Base-by-base conservation (phyloP, 169 alveolate genomes). In the Cardiosporidium cionae region DNA sequence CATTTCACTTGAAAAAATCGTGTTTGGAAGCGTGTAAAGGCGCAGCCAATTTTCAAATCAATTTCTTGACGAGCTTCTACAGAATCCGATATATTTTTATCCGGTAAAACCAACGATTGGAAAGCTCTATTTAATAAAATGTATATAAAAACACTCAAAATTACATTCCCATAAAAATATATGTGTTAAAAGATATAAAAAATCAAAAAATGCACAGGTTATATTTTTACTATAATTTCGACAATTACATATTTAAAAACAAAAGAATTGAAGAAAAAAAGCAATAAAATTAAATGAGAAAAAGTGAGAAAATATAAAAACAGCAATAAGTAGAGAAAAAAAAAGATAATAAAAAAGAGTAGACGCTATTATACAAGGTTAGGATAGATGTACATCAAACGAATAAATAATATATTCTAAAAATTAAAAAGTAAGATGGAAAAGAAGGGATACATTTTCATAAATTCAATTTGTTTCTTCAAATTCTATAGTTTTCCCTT, bases 31-130 rank as follows among this genome's bases (percentile, higher is more conserved):
- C 85, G 89, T 28, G 85, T 87, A 81, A 82, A 86, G 28, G 91
- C 85, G 54, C 80, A 70, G 70, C 96, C 96, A 28, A 89, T 79
- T 74, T 97, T 94, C 70, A 97, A 81, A 76, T 97, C 99, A n/a
- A 97, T 84, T 66, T 94, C 97, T 84, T 96, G 96, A 54, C 99
- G 88, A 5, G 97, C 98, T 80, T 97, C 99, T 28, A 97, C 99
- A 16, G 98, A 92, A 72, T 88, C 82, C 31, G 98, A 89, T 75
- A 93, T 95, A 82, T 95, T 90, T 65, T 89, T 84, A 86, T 95
- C 93, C 5, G 99, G 99, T 4, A 87, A 76, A 58, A 91, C 96
- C 70, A 86, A 72, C 52, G 82, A 84, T 22, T 83, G 88, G 87
- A 94, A 93, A 9, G 99, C 98, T 52, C 84, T 71, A 70, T 79